Evolutionary conservation across 108 stramenopile genomes (phyloP).

Genomic region (Skeletonema marinoi): DNA sequence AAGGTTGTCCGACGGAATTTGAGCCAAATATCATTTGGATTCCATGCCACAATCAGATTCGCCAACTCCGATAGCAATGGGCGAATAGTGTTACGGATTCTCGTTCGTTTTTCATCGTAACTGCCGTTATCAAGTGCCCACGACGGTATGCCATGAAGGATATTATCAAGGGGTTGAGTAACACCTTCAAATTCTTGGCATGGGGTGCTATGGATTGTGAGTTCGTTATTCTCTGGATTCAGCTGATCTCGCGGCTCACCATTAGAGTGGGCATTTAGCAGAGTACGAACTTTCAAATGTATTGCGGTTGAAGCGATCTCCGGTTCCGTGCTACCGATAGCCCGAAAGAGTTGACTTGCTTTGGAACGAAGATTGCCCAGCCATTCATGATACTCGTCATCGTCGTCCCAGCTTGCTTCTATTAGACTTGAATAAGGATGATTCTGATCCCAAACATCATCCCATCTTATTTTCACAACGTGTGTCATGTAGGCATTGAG

Average conservation of each 20-base stretch:
- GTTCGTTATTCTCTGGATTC: conserved; percentile 63
- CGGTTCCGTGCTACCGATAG: conserved; percentile 68
- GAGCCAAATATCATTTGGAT: conserved; percentile 78
- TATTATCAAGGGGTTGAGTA: conserved; percentile 77
- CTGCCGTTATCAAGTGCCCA: conserved; percentile 62
- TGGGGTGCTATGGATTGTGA: conserved; percentile 70
- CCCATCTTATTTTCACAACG: conserved; percentile 76
- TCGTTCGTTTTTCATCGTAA: conserved; percentile 36
- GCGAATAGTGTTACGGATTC: conserved; percentile 54
- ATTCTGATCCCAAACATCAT: conserved; percentile 75
- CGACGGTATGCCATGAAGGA: conserved; percentile 70
- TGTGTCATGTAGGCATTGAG: conserved; percentile 67
- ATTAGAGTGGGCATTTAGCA: conserved; percentile 63
- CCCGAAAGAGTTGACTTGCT: conserved; percentile 71
- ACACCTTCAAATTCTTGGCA: conserved; percentile 77
- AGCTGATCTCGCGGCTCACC: conserved; percentile 74
- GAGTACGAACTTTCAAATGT: conserved; percentile 43
- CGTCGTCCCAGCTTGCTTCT: conserved; percentile 83
- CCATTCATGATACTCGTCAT: conserved; percentile 81
- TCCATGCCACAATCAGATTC: conserved; percentile 70
- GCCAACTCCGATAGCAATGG: conserved; percentile 68
- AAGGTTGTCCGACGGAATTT: conserved; percentile 74
- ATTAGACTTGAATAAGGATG: conserved; percentile 66
- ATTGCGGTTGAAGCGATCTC: conserved; percentile 58
- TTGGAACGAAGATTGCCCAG: conserved; percentile 75